These are phyloP conservation scores for Candida buenavistaensis DNA, from an alignment of 1,139 yeast genomes.

Conservation along the genomic window DNA sequence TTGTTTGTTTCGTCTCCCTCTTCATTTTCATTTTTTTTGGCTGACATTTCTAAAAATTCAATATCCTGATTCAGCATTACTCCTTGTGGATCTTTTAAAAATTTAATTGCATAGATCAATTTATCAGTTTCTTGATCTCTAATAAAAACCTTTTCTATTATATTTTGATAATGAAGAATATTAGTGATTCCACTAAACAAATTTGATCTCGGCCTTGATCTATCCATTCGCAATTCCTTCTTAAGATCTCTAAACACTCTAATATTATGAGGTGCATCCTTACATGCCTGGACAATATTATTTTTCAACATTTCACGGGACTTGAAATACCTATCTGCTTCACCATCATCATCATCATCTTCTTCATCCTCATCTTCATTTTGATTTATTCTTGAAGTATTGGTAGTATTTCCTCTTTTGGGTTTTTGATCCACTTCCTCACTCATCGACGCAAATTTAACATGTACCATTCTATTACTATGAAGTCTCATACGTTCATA, in stretches of 20 bases:
- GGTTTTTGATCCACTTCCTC: conserved; percentile 21
- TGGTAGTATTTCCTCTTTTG: conserved; percentile 30
- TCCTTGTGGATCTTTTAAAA: conserved; percentile 48
- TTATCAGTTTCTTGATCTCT: conserved; percentile 14
- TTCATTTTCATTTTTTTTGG: conserved; percentile 14
- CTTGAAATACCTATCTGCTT: conserved; percentile 30
- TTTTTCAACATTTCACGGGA: conserved; percentile 31
- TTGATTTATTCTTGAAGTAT: conserved; percentile 13
- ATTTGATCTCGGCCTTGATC: conserved; percentile 41
- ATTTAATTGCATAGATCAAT: conserved; percentile 61
- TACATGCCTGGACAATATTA: conserved; percentile 53
- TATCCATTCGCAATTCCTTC: conserved; percentile 58
- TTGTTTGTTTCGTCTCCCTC: conserved; percentile 16
- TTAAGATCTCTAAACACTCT: conserved; percentile 68
- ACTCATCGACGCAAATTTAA: conserved; percentile 30
- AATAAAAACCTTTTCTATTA: conserved; percentile 55
- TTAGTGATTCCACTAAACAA: conserved; percentile 54
- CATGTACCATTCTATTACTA: conserved; percentile 50
- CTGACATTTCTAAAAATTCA: conserved; percentile 23
- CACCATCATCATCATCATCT: conserved; percentile 28
- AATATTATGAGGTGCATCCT: conserved; percentile 65
- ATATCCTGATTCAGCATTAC: conserved; percentile 10
- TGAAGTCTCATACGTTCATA: conserved; percentile 47
- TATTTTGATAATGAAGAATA: conserved; percentile 52
- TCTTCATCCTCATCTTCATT: neutral